Base-by-base conservation (phyloP, 1,139 yeast genomes). In the Sugiyamaella sp. region DNA sequence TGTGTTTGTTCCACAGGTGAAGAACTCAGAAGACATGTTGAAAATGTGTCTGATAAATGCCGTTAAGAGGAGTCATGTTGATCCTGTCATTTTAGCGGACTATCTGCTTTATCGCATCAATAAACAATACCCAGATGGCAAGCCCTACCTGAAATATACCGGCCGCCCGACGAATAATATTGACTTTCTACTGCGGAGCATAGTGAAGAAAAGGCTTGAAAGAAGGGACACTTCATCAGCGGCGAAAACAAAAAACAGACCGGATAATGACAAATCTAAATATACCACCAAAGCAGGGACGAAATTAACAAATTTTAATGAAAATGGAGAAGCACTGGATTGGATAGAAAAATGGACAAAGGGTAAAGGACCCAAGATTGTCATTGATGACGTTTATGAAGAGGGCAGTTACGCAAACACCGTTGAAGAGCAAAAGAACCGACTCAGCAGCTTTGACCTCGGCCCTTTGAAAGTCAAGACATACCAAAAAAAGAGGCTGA, bases 31-130 rank as follows among this genome's bases (percentile, higher is more conserved):
- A 58, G 82, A 89, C 1, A 89, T 91, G 95, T 74, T 91, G 39
- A 80, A 86, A 2, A 74, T 93, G 42, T 79, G 89, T 1, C 71
- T 91, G 22, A 82, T 86, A 19, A 95, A 96, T 1, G 85, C 95
- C 53, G 86, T 91, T n/a, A 84, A 83, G 56, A 74, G 81, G 1
- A 78, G 81, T 8, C 77, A 81, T 29, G 79, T 90, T 14, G 98
- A 91, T 66, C 96, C 96, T 0, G 84, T 86, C 5, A 80, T 89
- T 46, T 88, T 87, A 57, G 96, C 97, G 0, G 99, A 93, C 66
- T 93, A 86, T 68, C 71, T 93, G 41, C 74, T 93, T 25, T 93
- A 77, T 64, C 73, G 87, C 27, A 73, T 91, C 69, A 93, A 93
- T 68, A 70, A 57, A 38, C 52, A 54, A 20, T 64, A 68, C 41